Evolutionary conservation across 78 protist species (phyloP), one percentile per base, ranked within the genome.

Genomic region (Polysphondylium violaceum): DNA sequence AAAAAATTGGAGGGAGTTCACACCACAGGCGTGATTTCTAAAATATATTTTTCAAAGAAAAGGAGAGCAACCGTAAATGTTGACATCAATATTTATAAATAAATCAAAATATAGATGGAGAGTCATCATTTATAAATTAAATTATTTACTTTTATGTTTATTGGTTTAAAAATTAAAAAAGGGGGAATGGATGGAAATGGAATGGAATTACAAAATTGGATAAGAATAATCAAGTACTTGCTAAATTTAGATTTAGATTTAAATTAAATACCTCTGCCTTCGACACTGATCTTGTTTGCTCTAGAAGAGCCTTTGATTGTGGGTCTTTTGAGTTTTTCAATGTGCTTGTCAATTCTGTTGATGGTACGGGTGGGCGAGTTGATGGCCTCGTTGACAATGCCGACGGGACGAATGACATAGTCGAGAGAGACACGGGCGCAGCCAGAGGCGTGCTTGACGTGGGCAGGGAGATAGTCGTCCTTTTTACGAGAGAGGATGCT

Each of bases 381-480:
- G 3, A n/a, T n/a, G 27, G 78, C 65, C 9, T 56, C 4, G 7
- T 21, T 12, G 4, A 41, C 76, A 23, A 44, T 40, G 1, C 17
- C 27, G 11, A 23, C 21, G 25, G 91, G 91, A 31, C 63, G 33
- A 25, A 43, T 69, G 9, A 38, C 50, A 69, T 83, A 83, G 43
- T 69, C 67, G 11, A 69, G 41, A 7, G 31, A 55, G 17, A 63
- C 36, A 43, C 65, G 33, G 51, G 58, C 64, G 36, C 75, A 68
- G n/a, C 71, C 56, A 29, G 51, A 6, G 4, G 91, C 91, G 58
- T 83, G 91, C 51, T 83, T 83, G 59, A 83, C 44, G 16, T 83
- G 91, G 14, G 61, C 71, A 19, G 91, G 91, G 41, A 83, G 33
- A 58, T 83, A 83, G n/a, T 83, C 91, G 27, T 73, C 76, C 4